These are phyloP conservation scores for Acacia melanoxylon DNA, from an alignment of 306 rosid species.

Conservation along the genomic window DNA sequence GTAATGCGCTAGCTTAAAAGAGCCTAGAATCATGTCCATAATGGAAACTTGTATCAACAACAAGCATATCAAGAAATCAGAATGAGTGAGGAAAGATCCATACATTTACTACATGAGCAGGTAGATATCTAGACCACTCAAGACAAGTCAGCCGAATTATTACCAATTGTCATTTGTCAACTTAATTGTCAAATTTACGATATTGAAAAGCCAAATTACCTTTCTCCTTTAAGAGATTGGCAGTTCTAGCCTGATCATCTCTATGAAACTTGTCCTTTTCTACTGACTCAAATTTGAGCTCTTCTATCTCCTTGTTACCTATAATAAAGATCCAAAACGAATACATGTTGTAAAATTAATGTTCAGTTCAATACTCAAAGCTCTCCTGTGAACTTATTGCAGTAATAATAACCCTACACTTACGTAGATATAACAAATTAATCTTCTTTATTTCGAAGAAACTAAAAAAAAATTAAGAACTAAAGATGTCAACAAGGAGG, in stretches of 20 bases:
- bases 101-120: background rate
- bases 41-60: conserved; percentile 23
- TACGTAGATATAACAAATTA: conserved; percentile 5
- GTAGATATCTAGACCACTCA: conserved; percentile 20
- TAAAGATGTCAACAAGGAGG: background rate
- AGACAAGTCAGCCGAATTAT: conserved; percentile 17
- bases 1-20: background rate
- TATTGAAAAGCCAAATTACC: conserved; percentile 43
- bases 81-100: background rate
- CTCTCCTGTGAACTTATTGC: background rate
- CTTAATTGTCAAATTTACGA: conserved; percentile 19
- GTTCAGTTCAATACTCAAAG: background rate
- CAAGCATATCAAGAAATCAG: conserved; percentile 15
- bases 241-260: conserved; percentile 56
- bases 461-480: conserved; percentile 1
- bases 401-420: background rate
- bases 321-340: conserved; percentile 32
- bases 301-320: conserved; percentile 72
- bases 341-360: conserved; percentile 16
- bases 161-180: conserved; percentile 1
- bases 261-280: conserved; percentile 55
- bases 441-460: conserved; percentile 15
- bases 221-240: conserved; percentile 62
- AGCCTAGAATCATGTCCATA: background rate
- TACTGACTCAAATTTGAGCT: conserved; percentile 54